Evolutionary conservation across 768 basidiomycete species (phyloP), one percentile per base, ranked within the genome.

Genomic region (Suillus alpinus): DNA sequence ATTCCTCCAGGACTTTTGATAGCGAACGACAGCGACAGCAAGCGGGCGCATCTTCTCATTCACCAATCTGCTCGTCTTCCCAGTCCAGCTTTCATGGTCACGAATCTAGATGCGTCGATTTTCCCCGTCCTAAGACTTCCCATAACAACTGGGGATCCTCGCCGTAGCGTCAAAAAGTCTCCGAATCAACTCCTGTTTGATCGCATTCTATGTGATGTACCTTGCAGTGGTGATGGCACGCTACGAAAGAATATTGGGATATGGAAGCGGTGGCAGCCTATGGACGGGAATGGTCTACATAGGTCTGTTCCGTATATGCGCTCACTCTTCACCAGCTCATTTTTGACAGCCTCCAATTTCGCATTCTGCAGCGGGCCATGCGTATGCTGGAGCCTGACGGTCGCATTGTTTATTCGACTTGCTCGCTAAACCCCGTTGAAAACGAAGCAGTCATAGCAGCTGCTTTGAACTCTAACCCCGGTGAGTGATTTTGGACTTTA

Each of bases 171-270:
- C 56, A 73, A 76, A 56, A 75, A 76, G 36, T 75, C 73, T 29
- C 69, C 80, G 23, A 76, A 78, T 50, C 80, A 83, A 34, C 77
- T 99, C 56, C 74, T 88, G 60, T 99, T 97, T 68, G 96, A 98
- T 72, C 81, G 96, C 36, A 96, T 99, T 61, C 75, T 99, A 37
- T 95, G 94, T 55, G 97, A 98, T 71, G 97, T 99, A 9, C 97
- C 97, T 9, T 99, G 97, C 71, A 95, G 92, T 67, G 97, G 97
- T 4, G 97, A 99, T 71, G 97, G 96, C 0, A 99, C 97, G 0
- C 73, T 98, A 59, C 78, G 97, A 63, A 99, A 99, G 80, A 99
- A 99, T 71, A 72, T 91, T 14, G 91, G 88, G 0, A 97, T 99
- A 43, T 99, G 97, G 97, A 91, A 89, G 71, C 81, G 82, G 44